Percentiles rank a stretch among this genome's conserved stretches.
Conservation (phyloP, 2,329 filamentous ascomycete genomes). For the Paraconiothyrium sp. region DNA sequence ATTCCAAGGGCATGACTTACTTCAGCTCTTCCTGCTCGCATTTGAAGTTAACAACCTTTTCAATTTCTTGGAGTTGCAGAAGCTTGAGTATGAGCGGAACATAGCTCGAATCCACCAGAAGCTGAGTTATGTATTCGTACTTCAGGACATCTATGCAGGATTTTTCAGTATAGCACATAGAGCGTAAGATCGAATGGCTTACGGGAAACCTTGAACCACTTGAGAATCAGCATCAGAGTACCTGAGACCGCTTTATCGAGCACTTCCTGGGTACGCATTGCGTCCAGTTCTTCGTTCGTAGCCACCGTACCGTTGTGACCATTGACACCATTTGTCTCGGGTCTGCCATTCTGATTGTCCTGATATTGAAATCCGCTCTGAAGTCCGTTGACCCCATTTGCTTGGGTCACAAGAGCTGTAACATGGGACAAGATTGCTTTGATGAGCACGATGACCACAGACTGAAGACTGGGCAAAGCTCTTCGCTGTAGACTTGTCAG, state of each 20-base stretch:
- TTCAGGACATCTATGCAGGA: conserved; percentile 80
- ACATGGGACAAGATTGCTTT: conserved; percentile 90
- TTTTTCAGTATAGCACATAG: background rate
- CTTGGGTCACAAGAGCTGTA: conserved; percentile 78
- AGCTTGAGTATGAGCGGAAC: conserved; percentile 91
- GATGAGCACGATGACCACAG: conserved; percentile 88
- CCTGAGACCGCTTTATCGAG: conserved; percentile 92
- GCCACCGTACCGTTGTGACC: conserved; percentile 38
- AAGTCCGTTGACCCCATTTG: conserved; percentile 58
- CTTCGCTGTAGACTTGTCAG: conserved; percentile 66
- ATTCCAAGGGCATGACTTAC: conserved; percentile 56
- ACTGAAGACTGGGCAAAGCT: conserved; percentile 86
- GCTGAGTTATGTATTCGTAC: conserved; percentile 93
- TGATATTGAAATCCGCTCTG: conserved; percentile 58
- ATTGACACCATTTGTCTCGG: conserved; percentile 45
- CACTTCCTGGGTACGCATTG: conserved; percentile 83
- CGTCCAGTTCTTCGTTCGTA: conserved; percentile 78
- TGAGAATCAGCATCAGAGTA: conserved; percentile 84
- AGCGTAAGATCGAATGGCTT: conserved; percentile 32
- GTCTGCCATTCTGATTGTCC: conserved; percentile 52
- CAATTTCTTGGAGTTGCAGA: conserved; percentile 92
- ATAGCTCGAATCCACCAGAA: conserved; percentile 94
- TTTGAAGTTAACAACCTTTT: conserved; percentile 85
- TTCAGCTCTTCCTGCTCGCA: conserved; percentile 84
- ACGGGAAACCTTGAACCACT: conserved; percentile 97